Evolutionary conservation across 306 rosid genomes (phyloP).

Genomic region (Lathyrus oleraceus): DNA sequence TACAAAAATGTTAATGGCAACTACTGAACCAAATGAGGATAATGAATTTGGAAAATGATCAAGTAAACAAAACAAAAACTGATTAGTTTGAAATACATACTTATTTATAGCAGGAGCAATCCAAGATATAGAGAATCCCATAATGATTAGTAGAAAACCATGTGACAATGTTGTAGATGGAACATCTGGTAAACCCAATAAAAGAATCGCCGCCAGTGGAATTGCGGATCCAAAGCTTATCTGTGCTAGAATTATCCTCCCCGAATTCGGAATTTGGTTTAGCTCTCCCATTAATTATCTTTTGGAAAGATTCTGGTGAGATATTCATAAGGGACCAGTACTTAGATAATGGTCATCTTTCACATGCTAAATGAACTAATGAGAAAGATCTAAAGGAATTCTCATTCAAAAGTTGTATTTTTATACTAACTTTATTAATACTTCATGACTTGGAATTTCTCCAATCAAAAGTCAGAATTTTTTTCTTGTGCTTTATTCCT

Average conservation of each 20-base stretch:
- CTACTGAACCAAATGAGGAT: conserved; percentile 15
- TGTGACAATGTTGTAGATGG: conserved; percentile 56
- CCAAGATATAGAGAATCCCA: conserved; percentile 89
- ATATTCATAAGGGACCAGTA: conserved; percentile 44
- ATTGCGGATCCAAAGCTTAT: conserved; percentile 87
- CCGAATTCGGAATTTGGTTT: conserved; percentile 68
- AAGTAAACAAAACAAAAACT: background rate
- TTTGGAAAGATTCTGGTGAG: conserved; percentile 42
- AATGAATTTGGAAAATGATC: conserved; percentile 5
- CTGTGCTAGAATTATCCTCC: conserved; percentile 86
- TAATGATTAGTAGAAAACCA: conserved; percentile 58
- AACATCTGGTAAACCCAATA: conserved; percentile 60
- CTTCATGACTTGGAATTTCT: too few species aligned
- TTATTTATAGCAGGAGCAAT: conserved; percentile 89
- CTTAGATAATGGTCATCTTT: too few species aligned
- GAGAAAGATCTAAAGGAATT: too few species aligned
- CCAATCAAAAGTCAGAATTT: too few species aligned
- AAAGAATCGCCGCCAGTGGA: conserved; percentile 80
- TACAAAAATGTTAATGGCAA: conserved; percentile 9
- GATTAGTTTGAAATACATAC: conserved; percentile 45
- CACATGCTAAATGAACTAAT: too few species aligned
- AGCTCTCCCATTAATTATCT: conserved; percentile 30
- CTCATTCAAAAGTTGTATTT: too few species aligned
- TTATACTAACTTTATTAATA: too few species aligned
- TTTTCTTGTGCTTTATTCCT: too few species aligned